phyloP scores from a whole-genome alignment of 164 flowering plant genomes.

The Magnolia changhungtana region DNA sequence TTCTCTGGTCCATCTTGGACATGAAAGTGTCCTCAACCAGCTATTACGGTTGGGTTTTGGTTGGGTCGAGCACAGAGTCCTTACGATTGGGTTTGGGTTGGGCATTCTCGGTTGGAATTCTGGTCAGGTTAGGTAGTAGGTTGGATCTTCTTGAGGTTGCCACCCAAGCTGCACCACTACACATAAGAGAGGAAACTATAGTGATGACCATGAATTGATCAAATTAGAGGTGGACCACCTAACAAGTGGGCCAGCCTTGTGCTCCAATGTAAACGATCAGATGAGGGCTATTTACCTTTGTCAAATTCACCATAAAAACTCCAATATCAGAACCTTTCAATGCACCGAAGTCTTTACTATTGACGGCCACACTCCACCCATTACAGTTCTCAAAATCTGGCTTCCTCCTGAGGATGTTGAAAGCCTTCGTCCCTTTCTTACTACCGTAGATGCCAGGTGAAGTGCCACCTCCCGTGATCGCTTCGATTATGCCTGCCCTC shows the following conservation, averaged over 20 bases:
- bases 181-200: no score
- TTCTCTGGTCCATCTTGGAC: no score
- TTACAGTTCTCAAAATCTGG: slow-evolving; percentile 65
- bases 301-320: slow-evolving; percentile 71
- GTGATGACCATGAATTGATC: no score
- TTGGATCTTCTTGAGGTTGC: no score
- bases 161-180: no score
- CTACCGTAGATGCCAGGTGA: slow-evolving; percentile 22
- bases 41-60: no score
- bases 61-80: no score
- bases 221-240: no score
- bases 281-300: slow-evolving; percentile 40
- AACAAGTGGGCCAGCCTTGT: neutral
- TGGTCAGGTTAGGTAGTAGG: no score
- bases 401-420: slow-evolving; percentile 43
- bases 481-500: slow-evolving; percentile 32
- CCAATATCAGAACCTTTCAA: slow-evolving; percentile 51
- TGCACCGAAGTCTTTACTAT: slow-evolving; percentile 25
- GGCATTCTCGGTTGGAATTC: no score
- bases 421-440: slow-evolving; percentile 36
- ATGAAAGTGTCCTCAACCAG: no score
- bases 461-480: slow-evolving; percentile 20
- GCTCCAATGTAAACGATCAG: neutral
- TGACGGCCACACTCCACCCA: slow-evolving; percentile 73
- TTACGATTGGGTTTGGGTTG: no score